Conservation (phyloP, 2,329 filamentous ascomycete species). For the Sporothrix humicola region DNA sequence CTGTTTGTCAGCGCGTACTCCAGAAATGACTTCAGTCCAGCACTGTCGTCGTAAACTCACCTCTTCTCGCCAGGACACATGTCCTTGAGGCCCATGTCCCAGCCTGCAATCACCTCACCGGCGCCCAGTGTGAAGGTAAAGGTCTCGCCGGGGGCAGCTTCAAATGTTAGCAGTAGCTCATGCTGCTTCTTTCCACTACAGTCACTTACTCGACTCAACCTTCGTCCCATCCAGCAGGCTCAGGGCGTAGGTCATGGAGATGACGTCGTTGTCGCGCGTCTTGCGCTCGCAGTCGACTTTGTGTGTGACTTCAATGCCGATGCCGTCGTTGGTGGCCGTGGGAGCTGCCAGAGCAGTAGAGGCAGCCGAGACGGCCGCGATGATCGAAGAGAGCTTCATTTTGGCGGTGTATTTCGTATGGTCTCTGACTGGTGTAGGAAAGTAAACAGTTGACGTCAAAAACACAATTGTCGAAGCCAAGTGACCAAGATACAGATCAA, state of each 20-base stretch:
- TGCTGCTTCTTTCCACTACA: neutral
- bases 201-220: conserved; percentile 2
- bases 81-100: conserved; percentile 14
- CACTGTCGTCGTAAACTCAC: neutral
- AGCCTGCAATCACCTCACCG: conserved; percentile 21
- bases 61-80: conserved; percentile 27
- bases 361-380: neutral
- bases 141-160: conserved; percentile 17
- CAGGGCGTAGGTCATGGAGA: conserved; percentile 20
- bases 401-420: too few relatives aligned
- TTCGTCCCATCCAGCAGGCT: conserved; percentile 23
- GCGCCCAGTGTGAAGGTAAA: conserved; percentile 22
- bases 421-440: too few relatives aligned
- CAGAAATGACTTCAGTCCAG: neutral
- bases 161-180: neutral
- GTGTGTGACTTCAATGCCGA: conserved; percentile 7
- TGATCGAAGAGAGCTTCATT: neutral
- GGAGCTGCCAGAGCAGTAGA: neutral
- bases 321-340: neutral
- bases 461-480: too few relatives aligned
- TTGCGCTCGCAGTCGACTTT: conserved; percentile 16
- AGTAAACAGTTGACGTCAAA: neutral
- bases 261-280: conserved; percentile 14
- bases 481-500: too few relatives aligned
- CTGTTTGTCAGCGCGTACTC: neutral